Evolutionary conservation across 1,284 basidiomycete genomes (phyloP).

Genomic region (Uromyces viciae-fabae): DNA sequence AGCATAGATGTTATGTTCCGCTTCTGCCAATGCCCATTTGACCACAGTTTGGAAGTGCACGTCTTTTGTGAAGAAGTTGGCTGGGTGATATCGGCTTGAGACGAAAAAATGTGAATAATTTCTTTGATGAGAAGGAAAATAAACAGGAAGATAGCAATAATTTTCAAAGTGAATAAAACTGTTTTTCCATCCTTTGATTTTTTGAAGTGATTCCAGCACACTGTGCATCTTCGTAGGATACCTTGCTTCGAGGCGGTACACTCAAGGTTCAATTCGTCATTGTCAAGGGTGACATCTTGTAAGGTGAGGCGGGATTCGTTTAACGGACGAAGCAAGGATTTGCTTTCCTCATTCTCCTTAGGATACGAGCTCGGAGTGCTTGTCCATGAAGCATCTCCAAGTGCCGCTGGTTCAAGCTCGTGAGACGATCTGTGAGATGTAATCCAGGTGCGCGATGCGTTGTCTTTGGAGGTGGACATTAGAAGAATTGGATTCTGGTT

Average conservation of each 20-base stretch:
- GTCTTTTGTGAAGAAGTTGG: background rate
- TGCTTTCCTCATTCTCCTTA: conserved; percentile 25
- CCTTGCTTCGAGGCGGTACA: background rate
- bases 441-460: background rate
- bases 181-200: background rate
- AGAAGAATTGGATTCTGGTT: no score
- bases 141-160: background rate
- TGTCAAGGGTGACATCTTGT: conserved; percentile 20
- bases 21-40: conserved; percentile 3
- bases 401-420: conserved; percentile 13
- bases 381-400: conserved; percentile 7
- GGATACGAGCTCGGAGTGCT: conserved; percentile 8
- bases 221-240: background rate
- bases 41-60: conserved; percentile 21
- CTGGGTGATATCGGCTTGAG: background rate
- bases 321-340: conserved; percentile 5
- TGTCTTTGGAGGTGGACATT: conserved; percentile 7
- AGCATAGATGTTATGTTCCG: conserved; percentile 7
- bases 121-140: conserved; percentile 11
- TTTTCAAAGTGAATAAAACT: background rate
- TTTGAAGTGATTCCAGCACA: conserved; percentile 14
- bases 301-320: conserved; percentile 14
- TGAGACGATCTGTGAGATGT: background rate
- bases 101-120: background rate
- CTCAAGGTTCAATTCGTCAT: background rate